Percentiles rank a stretch among this genome's conserved stretches.
phyloP scores from a whole-genome alignment of 306 rosid species.

The Psophocarpus tetragonolobus region DNA sequence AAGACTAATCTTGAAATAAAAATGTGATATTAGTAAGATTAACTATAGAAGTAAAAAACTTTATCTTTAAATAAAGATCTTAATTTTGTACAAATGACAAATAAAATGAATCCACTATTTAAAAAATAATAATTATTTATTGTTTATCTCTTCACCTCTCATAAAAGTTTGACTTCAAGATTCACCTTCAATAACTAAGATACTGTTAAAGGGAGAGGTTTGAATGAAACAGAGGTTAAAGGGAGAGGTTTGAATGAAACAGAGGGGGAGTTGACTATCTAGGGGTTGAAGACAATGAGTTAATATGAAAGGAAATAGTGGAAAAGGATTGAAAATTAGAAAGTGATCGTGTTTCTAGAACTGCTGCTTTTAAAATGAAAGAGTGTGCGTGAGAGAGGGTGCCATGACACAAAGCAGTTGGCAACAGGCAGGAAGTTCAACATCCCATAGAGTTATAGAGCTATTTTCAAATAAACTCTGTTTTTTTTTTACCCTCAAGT shows the following conservation, averaged over 20 bases:
- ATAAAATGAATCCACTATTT: no score
- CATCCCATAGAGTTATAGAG: background rate
- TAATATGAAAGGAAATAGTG: conserved; percentile 16
- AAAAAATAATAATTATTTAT: no score
- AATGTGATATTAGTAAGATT: no score
- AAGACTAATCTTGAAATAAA: no score
- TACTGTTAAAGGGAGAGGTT: no score
- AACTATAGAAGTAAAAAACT: no score
- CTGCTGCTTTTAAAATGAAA: background rate
- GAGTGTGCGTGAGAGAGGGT: background rate
- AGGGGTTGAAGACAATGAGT: conserved; percentile 9
- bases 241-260: conserved; percentile 30
- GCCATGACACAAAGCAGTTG: conserved; percentile 22
- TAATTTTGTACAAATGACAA: no score
- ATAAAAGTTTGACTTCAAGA: no score
- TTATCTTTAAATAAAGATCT: no score
- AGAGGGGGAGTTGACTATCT: conserved; percentile 19
- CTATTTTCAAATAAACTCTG: background rate
- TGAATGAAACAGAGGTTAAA: no score
- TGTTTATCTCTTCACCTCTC: no score
- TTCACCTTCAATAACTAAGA: no score
- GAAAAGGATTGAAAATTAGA: conserved; percentile 25
- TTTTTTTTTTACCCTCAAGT: conserved; percentile 7
- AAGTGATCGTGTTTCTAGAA: conserved; percentile 29
- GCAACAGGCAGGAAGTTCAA: conserved; percentile 27